Evolutionary conservation across 2,329 filamentous ascomycete species (phyloP).

Genomic region (Pyrenochaeta sp.): DNA sequence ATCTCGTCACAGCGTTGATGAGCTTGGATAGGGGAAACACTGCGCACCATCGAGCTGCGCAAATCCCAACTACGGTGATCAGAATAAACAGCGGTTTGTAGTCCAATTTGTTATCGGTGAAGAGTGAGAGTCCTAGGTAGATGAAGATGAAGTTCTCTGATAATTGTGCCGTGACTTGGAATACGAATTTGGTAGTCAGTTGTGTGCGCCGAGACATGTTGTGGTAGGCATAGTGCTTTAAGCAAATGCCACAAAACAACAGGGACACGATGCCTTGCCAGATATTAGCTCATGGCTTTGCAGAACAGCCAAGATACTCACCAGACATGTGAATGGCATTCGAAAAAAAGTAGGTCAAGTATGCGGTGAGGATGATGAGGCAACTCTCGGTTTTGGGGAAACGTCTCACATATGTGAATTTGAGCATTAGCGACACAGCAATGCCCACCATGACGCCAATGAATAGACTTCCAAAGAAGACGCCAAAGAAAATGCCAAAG

Average conservation of each 20-base stretch:
- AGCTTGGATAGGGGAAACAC: constrained; percentile 90
- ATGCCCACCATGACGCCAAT: constrained; percentile 91
- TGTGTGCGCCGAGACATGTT: constrained; percentile 99
- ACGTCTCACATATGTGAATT: constrained; percentile 91
- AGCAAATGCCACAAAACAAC: constrained; percentile 95
- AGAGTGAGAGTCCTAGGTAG: constrained; percentile 92
- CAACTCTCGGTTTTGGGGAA: constrained; percentile 98
- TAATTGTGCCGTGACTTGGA: constrained; percentile 91
- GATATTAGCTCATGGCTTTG: constrained; percentile 15
- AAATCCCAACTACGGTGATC: constrained; percentile 89
- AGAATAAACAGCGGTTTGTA: constrained; percentile 97
- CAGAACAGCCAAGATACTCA: constrained; percentile 56
- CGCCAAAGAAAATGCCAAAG: constrained; percentile 90
- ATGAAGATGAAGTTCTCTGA: constrained; percentile 99
- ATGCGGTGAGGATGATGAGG: constrained; percentile 90
- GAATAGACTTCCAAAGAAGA: constrained; percentile 93
- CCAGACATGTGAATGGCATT: constrained; percentile 96
- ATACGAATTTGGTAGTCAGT: constrained; percentile 96
- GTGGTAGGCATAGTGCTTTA: constrained; percentile 99
- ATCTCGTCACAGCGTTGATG: constrained; percentile 93
- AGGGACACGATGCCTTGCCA: constrained; percentile 89
- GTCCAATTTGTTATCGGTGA: constrained; percentile 85
- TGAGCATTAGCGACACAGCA: constrained; percentile 84
- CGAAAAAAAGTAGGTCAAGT: constrained; percentile 97
- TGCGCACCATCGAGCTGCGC: constrained; percentile 88